Evolutionary conservation across 257 asterid genomes (phyloP).

Genomic region (Fraxinus americana): DNA sequence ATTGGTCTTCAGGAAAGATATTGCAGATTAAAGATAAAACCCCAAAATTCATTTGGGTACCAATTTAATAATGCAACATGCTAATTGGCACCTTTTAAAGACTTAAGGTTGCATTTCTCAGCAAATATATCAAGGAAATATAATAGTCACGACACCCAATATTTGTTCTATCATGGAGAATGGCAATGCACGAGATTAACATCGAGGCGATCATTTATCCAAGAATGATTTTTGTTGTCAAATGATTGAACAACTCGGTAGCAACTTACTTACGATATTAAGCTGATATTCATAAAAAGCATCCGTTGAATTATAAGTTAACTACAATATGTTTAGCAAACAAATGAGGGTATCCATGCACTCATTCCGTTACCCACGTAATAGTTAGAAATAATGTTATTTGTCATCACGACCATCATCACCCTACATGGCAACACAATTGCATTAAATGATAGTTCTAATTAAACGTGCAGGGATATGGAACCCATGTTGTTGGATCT

Average conservation of each 20-base stretch:
- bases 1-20: neutral
- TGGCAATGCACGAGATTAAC: neutral
- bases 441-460: no score
- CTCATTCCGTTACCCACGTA: neutral
- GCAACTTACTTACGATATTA: neutral
- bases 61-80: neutral
- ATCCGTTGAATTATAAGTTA: neutral
- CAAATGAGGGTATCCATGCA: neutral
- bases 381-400: neutral
- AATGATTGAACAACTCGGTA: neutral
- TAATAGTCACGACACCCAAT: neutral
- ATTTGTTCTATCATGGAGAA: slow-evolving; percentile 7
- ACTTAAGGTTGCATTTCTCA: neutral
- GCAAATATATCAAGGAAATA: neutral
- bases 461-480: no score
- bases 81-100: neutral
- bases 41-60: neutral
- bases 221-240: neutral
- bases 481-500: no score
- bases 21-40: neutral
- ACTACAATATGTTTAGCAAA: neutral
- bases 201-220: neutral
- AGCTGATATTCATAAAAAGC: neutral
- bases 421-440: no score
- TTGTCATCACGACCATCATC: no score